Evolutionary conservation across 768 basidiomycete genomes (phyloP), one percentile per base, ranked within the genome.

Genomic region (Hypholoma fasciculare): DNA sequence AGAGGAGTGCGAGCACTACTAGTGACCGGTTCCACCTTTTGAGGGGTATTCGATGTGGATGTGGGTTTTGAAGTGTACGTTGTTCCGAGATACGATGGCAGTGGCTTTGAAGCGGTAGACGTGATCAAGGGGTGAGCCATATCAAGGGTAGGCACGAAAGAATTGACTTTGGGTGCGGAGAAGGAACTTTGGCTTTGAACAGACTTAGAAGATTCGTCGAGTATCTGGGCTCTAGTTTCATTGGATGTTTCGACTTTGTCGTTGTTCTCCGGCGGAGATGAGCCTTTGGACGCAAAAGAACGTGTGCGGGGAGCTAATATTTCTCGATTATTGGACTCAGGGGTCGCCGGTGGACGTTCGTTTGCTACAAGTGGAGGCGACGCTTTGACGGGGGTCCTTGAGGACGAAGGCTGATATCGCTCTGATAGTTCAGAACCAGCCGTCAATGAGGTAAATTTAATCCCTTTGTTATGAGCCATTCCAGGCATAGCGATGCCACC

Each of bases 401-500:
- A 16, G 30, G 64, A 57, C 5, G 61, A 56, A 7, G 67, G 67
- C 7, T 63, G 67, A 59, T 67, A 68, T 36, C 67, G 59, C 54
- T 68, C 69, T 3, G 65, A 65, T 49, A 56, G 49, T 40, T 70
- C 69, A 34, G 65, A 65, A 16, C 67, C 64, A 37, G 56, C 58
- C 19, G 56, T 43, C 4, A 58, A 34, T 40, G 54, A 17, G 8
- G 61, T 30, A 5, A 53, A 51, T 34, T 59, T 63, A 30, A 34
- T 44, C 16, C 55, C 64, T 46, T 63, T 66, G 55, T 71, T 71
- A 17, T 67, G 54, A 8, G 75, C 74, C 77, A 92, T 80, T 6
- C 90, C 90, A 9, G 89, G 88, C 83, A 92, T 84, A 5, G 89
- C 90, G 50, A 91, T 73, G 19, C 88, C 88, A 13, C 87, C 85